Base-by-base conservation (phyloP, 306 rosid species). In the Rubus idaeus region DNA sequence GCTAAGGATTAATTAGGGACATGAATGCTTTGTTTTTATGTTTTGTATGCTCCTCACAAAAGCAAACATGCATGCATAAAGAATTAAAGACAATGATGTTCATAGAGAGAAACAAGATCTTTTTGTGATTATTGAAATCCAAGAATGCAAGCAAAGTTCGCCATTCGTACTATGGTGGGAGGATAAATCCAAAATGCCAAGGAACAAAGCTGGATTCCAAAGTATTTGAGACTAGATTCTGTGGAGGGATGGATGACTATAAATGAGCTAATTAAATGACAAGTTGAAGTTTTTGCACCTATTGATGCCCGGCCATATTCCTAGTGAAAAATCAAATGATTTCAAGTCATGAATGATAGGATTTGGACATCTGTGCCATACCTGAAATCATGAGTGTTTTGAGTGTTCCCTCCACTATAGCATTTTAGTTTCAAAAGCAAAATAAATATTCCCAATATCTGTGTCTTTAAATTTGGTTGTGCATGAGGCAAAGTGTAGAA, bases 331-430 rank as follows among this genome's bases (percentile, higher is more conserved):
- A 6, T 2, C 10, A 5, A 81, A 92, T 87, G 91, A 82, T 84
- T 87, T 85, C 86, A 79, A 77, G 85, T 84, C 86, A 79, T 74
- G 85, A 72, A 84, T 44, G 67, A 56, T 63, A 81, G 70, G 83
- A 78, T 73, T 79, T 77, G 66, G 85, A 83, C 85, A 81, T 71
- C 42, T 78, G 77, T 79, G 73, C 88, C 86, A 66, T 77, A 68
- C 79, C 10, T 87, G 76, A 81, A 89, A 81, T 89, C 84, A 81
- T 83, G 60, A 73, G 66, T 73, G 83, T 81, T 85, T 77, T 75
- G 45, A 65, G 66, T 79, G 73, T 83, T 49, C 88, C 30, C 78
- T 84, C 91, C 96, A 91, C 96, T 79, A 83, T n/a, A 66, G 69
- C 80, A 45, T 68, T 83, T 56, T 77, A 83, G 73, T 70, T 47